phyloP scores from a whole-genome alignment of 1,284 basidiomycete genomes.

The Meripilus lineatus region DNA sequence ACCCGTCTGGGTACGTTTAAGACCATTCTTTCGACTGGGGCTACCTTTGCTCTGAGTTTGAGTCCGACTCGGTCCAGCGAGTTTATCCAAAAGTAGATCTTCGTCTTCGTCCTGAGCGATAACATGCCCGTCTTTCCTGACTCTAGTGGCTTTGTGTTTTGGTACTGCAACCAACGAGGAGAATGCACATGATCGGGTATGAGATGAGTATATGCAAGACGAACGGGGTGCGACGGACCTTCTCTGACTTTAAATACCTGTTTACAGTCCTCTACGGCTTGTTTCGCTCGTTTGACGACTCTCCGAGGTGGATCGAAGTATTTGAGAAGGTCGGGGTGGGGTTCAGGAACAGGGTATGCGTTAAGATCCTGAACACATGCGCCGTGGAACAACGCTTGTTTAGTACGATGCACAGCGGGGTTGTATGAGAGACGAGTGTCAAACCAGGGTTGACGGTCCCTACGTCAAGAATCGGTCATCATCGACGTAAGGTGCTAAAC shows the following conservation, averaged over 20 bases:
- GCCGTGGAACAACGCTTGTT: conserved; percentile 89
- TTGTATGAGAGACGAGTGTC: conserved; percentile 77
- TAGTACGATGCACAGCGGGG: conserved; percentile 85
- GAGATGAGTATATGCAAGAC: too few species aligned
- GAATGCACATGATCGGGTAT: too few species aligned
- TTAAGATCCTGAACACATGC: conserved; percentile 72
- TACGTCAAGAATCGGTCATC: conserved; percentile 21
- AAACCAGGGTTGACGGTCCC: conserved; percentile 71
- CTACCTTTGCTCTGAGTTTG: conserved; percentile 11
- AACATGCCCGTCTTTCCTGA: conserved; percentile 55
- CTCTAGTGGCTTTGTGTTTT: conserved; percentile 43
- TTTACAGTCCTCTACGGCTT: conserved; percentile 59
- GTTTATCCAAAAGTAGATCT: conserved; percentile 53
- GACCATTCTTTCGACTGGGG: conserved; percentile 4
- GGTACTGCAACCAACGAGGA: conserved; percentile 40
- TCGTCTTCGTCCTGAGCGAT: conserved; percentile 60
- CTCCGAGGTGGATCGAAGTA: conserved; percentile 78
- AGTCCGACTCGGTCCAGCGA: conserved; percentile 30
- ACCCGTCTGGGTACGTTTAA: conserved; percentile 9
- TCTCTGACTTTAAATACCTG: conserved; percentile 69
- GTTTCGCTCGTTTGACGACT: conserved; percentile 55
- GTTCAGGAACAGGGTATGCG: conserved; percentile 74
- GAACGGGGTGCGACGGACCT: conserved; percentile 40
- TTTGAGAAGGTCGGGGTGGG: conserved; percentile 79
- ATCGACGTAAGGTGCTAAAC: neutral